Percentiles rank a stretch among this genome's conserved stretches.
Evolutionary conservation across 139 green algal genomes (phyloP).

Genomic region (Chlorella sp.): DNA sequence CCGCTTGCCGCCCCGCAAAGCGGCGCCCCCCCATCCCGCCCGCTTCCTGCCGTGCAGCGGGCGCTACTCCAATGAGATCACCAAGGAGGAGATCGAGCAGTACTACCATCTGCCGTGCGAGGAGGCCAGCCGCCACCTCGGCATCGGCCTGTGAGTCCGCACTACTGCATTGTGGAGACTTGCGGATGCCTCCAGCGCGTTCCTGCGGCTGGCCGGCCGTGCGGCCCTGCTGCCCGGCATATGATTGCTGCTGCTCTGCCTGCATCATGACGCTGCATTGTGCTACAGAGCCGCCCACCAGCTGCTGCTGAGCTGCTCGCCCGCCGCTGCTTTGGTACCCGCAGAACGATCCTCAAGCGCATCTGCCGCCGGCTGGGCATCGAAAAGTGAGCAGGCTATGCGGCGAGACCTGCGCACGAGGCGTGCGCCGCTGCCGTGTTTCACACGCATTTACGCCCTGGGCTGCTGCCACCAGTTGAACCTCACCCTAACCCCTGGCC

Average conservation of each 20-base stretch:
- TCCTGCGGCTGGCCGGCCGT: too few species aligned
- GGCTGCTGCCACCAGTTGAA: neutral
- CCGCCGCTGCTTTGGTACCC: too few species aligned
- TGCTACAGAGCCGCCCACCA: too few species aligned
- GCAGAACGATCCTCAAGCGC: constrained; percentile 30
- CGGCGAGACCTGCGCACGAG: too few species aligned
- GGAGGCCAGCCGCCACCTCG: constrained; percentile 18
- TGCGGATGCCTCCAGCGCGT: too few species aligned
- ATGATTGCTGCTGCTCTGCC: too few species aligned
- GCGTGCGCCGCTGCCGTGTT: too few species aligned
- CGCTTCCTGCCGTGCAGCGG: neutral
- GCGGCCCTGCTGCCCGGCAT: too few species aligned
- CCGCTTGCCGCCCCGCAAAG: neutral
- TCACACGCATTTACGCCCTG: too few species aligned
- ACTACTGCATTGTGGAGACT: too few species aligned
- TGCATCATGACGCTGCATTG: too few species aligned
- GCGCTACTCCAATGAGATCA: constrained; percentile 33
- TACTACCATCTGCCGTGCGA: constrained; percentile 29
- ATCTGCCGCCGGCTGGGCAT: constrained; percentile 35
- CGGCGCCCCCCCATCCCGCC: neutral
- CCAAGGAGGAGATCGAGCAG: constrained; percentile 26
- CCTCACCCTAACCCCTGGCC: neutral
- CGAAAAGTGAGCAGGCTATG: constrained; percentile 33
- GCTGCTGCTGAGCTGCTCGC: too few species aligned
- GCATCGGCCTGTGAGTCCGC: neutral